Evolutionary conservation across 2,329 filamentous ascomycete genomes (phyloP).

Genomic region (Phoma herbarum): DNA sequence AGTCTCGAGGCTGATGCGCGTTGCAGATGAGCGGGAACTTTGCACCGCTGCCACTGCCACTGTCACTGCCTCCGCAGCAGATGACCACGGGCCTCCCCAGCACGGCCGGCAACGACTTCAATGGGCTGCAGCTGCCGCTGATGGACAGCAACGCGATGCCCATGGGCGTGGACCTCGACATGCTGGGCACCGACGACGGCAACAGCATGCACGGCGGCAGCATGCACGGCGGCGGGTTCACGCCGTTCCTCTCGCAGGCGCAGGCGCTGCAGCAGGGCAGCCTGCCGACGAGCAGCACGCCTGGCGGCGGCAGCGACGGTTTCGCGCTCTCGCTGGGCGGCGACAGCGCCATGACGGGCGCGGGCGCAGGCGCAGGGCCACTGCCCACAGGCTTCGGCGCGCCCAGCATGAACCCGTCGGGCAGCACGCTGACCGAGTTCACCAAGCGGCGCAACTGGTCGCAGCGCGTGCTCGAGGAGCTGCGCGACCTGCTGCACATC

Average conservation of each 20-base stretch:
- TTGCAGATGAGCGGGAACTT: conserved; percentile 40
- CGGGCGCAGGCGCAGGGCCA: conserved; percentile 63
- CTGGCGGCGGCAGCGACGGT: conserved; percentile 27
- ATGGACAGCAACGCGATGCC: conserved; percentile 53
- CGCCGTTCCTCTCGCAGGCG: conserved; percentile 10
- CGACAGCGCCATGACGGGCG: conserved; percentile 53
- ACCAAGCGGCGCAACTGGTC: conserved; percentile 81
- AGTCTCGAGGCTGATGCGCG: conserved; percentile 30
- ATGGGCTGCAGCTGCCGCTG: conserved; percentile 42
- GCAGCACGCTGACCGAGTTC: conserved; percentile 70
- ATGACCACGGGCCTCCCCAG: not conserved
- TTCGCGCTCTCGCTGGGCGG: conserved; percentile 12
- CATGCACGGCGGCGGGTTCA: conserved; percentile 9
- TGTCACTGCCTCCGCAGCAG: not conserved
- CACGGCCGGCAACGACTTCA: conserved; percentile 21
- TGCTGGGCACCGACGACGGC: conserved; percentile 32
- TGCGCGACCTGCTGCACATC: conserved; percentile 88
- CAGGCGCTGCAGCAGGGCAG: conserved; percentile 38
- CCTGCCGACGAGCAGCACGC: conserved; percentile 28
- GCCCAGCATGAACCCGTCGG: conserved; percentile 53
- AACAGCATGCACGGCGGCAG: conserved; percentile 33
- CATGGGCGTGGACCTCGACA: conserved; percentile 55
- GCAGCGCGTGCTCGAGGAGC: conserved; percentile 85
- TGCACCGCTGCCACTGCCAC: not conserved
- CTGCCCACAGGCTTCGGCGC: conserved; percentile 64